Evolutionary conservation across 176 grass and related monocot genomes (phyloP).

Genomic region (Aegilops sharonensis): DNA sequence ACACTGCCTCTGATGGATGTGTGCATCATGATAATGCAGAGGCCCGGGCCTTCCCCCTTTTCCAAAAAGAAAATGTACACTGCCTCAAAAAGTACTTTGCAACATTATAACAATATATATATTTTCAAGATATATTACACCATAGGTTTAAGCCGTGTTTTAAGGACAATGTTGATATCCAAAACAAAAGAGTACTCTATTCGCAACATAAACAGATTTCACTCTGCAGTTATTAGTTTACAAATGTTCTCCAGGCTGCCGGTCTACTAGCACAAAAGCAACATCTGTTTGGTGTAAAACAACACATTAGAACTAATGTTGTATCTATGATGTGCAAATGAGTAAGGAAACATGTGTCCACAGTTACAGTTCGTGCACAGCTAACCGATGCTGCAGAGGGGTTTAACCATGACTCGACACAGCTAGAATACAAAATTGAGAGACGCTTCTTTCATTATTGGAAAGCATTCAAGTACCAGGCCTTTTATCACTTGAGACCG

Average conservation of each 20-base stretch:
- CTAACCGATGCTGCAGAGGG: background rate
- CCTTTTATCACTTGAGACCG: constrained; percentile 50
- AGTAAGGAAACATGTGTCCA: constrained; percentile 17
- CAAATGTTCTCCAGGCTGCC: background rate
- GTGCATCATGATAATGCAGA: too few relatives aligned
- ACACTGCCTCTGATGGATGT: background rate
- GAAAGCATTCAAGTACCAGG: constrained; percentile 1
- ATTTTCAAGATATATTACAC: background rate
- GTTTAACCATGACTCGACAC: constrained; percentile 16
- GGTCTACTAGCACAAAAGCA: background rate
- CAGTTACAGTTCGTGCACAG: background rate
- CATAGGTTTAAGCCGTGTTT: background rate
- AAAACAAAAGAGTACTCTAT: background rate
- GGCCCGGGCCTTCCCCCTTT: too few relatives aligned
- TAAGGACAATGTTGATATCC: background rate
- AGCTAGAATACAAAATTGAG: constrained; percentile 69
- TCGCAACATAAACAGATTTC: background rate
- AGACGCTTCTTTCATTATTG: constrained; percentile 19
- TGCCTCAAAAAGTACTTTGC: background rate
- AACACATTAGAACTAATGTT: background rate
- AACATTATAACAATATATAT: background rate
- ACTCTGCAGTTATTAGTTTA: background rate
- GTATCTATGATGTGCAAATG: background rate
- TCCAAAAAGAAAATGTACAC: background rate
- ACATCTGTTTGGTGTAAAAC: background rate